Evolutionary conservation across 805 yeast genomes (phyloP).

Genomic region (Torulaspora delbrueckii): DNA sequence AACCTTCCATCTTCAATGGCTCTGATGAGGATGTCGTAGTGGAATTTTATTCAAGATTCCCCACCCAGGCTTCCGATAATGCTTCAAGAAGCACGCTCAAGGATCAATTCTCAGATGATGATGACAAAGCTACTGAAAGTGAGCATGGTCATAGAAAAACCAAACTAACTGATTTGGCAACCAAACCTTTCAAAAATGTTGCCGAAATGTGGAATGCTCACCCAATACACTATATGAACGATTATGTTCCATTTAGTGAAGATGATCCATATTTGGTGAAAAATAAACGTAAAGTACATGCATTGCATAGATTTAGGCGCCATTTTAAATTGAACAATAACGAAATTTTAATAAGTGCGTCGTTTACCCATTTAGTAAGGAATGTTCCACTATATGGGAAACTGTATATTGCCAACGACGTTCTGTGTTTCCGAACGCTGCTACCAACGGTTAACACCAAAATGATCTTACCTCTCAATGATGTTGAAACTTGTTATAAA

Average conservation of each 20-base stretch:
- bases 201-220: conserved; percentile 51
- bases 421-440: conserved; percentile 75
- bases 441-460: conserved; percentile 72
- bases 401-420: conserved; percentile 61
- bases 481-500: conserved; percentile 62
- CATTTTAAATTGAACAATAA: conserved; percentile 59
- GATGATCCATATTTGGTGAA: conserved; percentile 46
- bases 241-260: conserved; percentile 36
- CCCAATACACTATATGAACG: conserved; percentile 55
- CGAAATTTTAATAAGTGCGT: conserved; percentile 57
- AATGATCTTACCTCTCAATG: conserved; percentile 75
- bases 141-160: conserved; percentile 5
- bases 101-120: conserved; percentile 2
- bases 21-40: conserved; percentile 4
- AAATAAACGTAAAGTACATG: conserved; percentile 40
- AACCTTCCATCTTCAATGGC: neutral
- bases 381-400: conserved; percentile 81
- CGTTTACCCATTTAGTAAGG: conserved; percentile 62
- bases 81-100: neutral
- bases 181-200: conserved; percentile 20
- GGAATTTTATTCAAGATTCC: conserved; percentile 3
- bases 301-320: conserved; percentile 54
- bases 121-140: neutral
- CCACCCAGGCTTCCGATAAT: neutral
- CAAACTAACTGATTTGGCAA: conserved; percentile 13